phyloP scores from a whole-genome alignment of 306 rosid species.

The Citrullus colocynthis region DNA sequence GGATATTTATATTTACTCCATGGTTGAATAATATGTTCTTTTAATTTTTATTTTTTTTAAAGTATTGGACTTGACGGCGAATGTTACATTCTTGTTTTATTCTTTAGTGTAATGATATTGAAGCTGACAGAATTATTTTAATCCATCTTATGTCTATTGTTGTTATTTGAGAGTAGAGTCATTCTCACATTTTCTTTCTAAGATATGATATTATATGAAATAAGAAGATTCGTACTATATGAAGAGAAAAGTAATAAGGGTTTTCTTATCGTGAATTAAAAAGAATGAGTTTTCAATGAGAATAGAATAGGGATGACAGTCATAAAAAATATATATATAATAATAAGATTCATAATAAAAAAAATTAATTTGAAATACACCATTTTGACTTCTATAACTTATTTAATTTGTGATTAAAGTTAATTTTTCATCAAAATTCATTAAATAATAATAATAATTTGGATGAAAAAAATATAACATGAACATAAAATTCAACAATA shows the following conservation, averaged over 20 bases:
- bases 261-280: too few species aligned
- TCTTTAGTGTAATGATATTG: background rate
- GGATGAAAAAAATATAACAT: too few species aligned
- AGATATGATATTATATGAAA: background rate
- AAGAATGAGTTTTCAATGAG: too few species aligned
- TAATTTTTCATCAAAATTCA: too few species aligned
- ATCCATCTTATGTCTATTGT: background rate
- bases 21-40: background rate
- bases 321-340: too few species aligned
- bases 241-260: fast-evolving
- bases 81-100: background rate
- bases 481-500: too few species aligned
- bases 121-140: background rate
- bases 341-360: too few species aligned
- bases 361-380: too few species aligned
- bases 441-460: too few species aligned
- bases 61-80: background rate
- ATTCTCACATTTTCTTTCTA: background rate
- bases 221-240: background rate
- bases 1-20: background rate
- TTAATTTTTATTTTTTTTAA: background rate
- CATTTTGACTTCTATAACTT: too few species aligned
- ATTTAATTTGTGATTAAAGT: too few species aligned
- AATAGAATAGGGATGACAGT: too few species aligned
- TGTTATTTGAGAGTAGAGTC: background rate